Percentiles rank a stretch among this genome's conserved stretches.
These are phyloP conservation scores for Warburgia ugandensis DNA, from an alignment of 164 flowering plant genomes.

Conservation along the genomic window DNA sequence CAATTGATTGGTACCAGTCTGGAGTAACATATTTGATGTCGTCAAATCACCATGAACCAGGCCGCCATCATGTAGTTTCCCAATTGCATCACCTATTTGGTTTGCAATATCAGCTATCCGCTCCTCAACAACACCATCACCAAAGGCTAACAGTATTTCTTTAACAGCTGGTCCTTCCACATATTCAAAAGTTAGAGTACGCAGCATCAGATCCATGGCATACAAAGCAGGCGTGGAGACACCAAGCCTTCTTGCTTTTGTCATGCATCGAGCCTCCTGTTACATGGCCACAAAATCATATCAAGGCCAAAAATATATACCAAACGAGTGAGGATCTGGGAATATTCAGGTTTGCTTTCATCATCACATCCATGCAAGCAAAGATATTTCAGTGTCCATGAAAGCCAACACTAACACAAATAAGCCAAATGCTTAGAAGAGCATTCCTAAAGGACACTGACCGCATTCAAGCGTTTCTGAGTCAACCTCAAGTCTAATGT, in stretches of 20 bases:
- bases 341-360: neutral
- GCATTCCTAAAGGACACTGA: slow-evolving; percentile 25
- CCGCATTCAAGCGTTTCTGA: slow-evolving; percentile 84
- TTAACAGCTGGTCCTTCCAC: slow-evolving; percentile 84
- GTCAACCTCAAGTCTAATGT: slow-evolving; percentile 74
- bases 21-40: slow-evolving; percentile 87
- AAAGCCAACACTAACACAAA: neutral
- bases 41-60: slow-evolving; percentile 94
- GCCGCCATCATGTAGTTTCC: slow-evolving; percentile 91
- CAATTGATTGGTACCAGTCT: slow-evolving; percentile 57
- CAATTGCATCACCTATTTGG: slow-evolving; percentile 86
- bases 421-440: neutral
- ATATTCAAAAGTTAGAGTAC: slow-evolving; percentile 71
- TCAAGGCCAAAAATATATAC: neutral
- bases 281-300: slow-evolving; percentile 4
- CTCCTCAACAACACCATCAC: slow-evolving; percentile 56
- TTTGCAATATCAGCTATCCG: slow-evolving; percentile 55
- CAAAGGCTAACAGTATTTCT: slow-evolving; percentile 77
- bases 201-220: slow-evolving; percentile 54
- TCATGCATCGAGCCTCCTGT: slow-evolving; percentile 95
- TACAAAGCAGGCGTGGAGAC: slow-evolving; percentile 75
- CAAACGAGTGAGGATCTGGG: neutral
- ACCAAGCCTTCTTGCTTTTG: slow-evolving; percentile 89
- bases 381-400: neutral
- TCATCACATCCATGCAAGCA: neutral